Evolutionary conservation across 2,329 filamentous ascomycete genomes (phyloP).

Genomic region (Thielaviopsis punctulata): DNA sequence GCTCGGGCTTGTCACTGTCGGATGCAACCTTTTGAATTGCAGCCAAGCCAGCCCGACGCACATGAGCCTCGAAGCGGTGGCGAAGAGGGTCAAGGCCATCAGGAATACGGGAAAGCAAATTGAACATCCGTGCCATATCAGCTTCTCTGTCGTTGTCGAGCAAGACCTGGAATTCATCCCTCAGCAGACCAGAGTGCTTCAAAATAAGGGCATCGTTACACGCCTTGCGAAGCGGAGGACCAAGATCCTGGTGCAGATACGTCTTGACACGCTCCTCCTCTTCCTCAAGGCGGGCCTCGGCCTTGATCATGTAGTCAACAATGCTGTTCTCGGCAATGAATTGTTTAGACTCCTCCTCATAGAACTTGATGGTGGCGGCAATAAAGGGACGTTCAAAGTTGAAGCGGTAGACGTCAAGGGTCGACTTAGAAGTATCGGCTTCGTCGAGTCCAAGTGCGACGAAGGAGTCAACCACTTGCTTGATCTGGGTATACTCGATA

Average conservation of each 20-base stretch:
- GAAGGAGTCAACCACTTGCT: constrained; percentile 91
- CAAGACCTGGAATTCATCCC: constrained; percentile 89
- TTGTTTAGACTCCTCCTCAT: constrained; percentile 78
- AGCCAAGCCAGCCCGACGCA: constrained; percentile 70
- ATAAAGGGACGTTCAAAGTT: constrained; percentile 92
- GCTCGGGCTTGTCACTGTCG: constrained; percentile 79
- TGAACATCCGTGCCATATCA: constrained; percentile 94
- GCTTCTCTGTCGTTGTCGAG: constrained; percentile 89
- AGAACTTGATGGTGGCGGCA: constrained; percentile 66
- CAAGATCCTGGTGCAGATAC: constrained; percentile 84
- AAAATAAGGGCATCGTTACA: constrained; percentile 83
- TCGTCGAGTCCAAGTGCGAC: constrained; percentile 90
- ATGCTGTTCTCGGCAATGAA: constrained; percentile 95
- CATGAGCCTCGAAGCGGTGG: constrained; percentile 77
- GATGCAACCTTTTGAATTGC: constrained; percentile 83
- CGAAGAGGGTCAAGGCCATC: constrained; percentile 83
- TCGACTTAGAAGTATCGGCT: constrained; percentile 80
- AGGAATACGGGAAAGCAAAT: constrained; percentile 70
- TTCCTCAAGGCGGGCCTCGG: constrained; percentile 71
- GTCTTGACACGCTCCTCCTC: constrained; percentile 87
- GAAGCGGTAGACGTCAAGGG: constrained; percentile 80
- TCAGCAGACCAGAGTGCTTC: constrained; percentile 67
- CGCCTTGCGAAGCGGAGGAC: constrained; percentile 62
- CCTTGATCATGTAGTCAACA: constrained; percentile 99
- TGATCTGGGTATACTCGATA: constrained; percentile 92